These are phyloP conservation scores for Mesembryanthemum crystallinum DNA, from an alignment of 148 eudicot genomes.

Conservation along the genomic window DNA sequence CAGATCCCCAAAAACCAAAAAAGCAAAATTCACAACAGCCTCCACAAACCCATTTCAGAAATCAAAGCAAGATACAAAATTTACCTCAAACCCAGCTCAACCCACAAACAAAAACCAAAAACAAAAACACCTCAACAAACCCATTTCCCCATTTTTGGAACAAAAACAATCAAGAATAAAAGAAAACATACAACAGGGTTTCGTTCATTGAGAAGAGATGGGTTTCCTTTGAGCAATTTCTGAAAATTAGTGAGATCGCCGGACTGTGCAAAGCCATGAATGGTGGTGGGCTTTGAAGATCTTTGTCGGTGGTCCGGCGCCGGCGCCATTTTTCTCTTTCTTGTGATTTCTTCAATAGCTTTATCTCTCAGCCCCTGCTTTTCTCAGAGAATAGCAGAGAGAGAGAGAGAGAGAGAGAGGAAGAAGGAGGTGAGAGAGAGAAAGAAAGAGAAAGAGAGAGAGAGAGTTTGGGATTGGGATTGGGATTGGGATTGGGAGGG, in stretches of 20 bases:
- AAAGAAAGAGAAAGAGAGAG: not conserved
- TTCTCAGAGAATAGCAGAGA: not conserved
- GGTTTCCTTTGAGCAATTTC: constrained; percentile 56
- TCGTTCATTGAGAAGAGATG: constrained; percentile 78
- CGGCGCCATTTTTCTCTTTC: constrained; percentile 47
- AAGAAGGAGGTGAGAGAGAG: not conserved
- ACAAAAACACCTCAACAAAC: not conserved
- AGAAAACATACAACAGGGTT: constrained; percentile 74
- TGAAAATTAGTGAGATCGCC: constrained; percentile 66
- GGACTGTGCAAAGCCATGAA: constrained; percentile 77
- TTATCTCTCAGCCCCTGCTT: constrained; percentile 5
- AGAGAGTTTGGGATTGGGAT: not conserved
- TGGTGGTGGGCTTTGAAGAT: constrained; percentile 58
- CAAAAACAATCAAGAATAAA: not conserved
- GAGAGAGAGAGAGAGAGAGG: not conserved
- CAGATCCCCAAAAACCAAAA: constrained; percentile 12
- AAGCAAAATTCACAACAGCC: not conserved
- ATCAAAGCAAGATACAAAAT: constrained; percentile 2
- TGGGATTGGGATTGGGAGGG: too few species aligned
- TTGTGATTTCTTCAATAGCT: not conserved
- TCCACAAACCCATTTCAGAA: constrained; percentile 11
- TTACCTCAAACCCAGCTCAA: not conserved
- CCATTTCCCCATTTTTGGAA: not conserved
- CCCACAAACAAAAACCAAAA: not conserved
- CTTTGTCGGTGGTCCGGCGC: constrained; percentile 51